Evolutionary conservation across 768 basidiomycete genomes (phyloP), one percentile per base, ranked within the genome.

Genomic region (Calocybe gangraenosa): DNA sequence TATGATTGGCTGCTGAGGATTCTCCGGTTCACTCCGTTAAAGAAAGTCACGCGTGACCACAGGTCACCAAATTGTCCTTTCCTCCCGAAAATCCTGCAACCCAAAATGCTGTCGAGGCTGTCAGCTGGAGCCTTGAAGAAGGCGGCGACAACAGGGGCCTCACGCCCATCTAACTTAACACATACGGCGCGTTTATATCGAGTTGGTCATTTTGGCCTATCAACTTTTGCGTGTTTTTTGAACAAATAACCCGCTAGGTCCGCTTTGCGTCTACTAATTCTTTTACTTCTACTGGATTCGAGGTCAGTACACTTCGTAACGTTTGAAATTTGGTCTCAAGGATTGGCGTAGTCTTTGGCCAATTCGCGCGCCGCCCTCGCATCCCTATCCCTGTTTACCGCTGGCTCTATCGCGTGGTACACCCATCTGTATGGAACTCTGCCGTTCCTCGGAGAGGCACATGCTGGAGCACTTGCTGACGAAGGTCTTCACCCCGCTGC

Each of bases 401-500:
- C 70, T 50, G 96, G 96, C 50, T 86, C 95, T 37, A 79, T 96
- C 65, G 92, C 91, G 44, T 96, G 92, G 92, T 99, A 99, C 75
- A 85, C 90, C 58, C 87, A 93, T 65, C 79, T 93, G 46, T 98
- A 93, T 65, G 96, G 94, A 52, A 72, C 79, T 22, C 73, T 93
- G 46, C 91, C 93, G 23, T 92, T 98, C 70, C 59, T 98, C 54
- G 82, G 87, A 48, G 85, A 96, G 68, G 95, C 86, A 5, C 90
- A 91, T 62, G 96, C 96, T 37, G 92, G 88, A 68, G 85, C 87
- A 50, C 84, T 85, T 42, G 90, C 84, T 36, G 96, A 99, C 53
- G 92, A 92, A 55, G 96, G 96, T 49, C 82, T 99, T 32, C 96
- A 99, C 69, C 81, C 96, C 19, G 61, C 85, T 46, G 60, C 68